These are phyloP conservation scores for Mycosarcoma mackinlayi DNA, from an alignment of 1,284 basidiomycete species.

Conservation along the genomic window DNA sequence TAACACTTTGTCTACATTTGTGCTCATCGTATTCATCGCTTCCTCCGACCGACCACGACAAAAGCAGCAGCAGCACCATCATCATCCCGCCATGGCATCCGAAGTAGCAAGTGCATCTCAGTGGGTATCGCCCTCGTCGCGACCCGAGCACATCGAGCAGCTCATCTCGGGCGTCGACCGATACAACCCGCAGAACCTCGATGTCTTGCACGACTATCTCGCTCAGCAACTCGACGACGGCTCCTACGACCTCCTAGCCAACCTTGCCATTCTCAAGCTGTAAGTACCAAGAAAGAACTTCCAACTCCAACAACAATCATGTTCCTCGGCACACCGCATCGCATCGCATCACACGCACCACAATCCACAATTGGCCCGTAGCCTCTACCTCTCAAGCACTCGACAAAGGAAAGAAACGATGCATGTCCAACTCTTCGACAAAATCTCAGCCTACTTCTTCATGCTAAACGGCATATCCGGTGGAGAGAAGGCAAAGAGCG, in stretches of 20 bases:
- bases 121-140: conserved; percentile 53
- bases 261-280: conserved; percentile 88
- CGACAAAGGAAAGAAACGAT: not conserved
- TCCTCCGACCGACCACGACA: conserved; percentile 6
- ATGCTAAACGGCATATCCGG: too few relatives aligned
- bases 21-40: not conserved
- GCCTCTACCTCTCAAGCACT: not conserved
- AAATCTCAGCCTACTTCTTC: too few relatives aligned
- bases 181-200: conserved; percentile 93
- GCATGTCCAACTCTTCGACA: too few relatives aligned
- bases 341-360: conserved; percentile 7
- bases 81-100: conserved; percentile 40
- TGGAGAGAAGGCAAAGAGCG: not conserved
- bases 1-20: too few relatives aligned
- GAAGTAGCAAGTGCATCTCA: conserved; percentile 37
- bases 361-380: not conserved
- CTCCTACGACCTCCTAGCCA: conserved; percentile 92
- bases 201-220: conserved; percentile 92
- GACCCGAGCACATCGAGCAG: conserved; percentile 63
- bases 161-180: conserved; percentile 74
- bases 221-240: conserved; percentile 88
- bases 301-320: not conserved
- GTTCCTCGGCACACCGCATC: conserved; percentile 5
- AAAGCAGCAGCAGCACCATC: conserved; percentile 2
- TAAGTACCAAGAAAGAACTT: conserved; percentile 69